Evolutionary conservation across 2,329 filamentous ascomycete genomes (phyloP), one percentile per base, ranked within the genome.

Genomic region (Fusarium citri): DNA sequence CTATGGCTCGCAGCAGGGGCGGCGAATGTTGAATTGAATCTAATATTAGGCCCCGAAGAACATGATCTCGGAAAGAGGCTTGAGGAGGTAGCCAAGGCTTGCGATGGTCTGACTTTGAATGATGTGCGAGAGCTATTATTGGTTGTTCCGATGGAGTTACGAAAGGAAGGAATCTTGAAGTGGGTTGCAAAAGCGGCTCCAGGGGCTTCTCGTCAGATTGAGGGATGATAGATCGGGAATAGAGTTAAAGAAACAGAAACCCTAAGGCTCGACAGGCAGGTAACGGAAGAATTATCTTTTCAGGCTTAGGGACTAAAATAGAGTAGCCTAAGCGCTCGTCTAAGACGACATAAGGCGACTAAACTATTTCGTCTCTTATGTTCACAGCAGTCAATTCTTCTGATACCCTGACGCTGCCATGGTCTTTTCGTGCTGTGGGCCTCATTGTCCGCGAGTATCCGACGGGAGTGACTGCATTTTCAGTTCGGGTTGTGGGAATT

Each of bases 1-100:
- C 53, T 80, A 14, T 81, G 77, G 78, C 69, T 78, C 4, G 78
- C 79, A 8, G 76, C 78, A 0, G 77, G 76, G 1, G 42, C 66
- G 15, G 70, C 75, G 2, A 53, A 64, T 34, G 62, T 76, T 10
- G 49, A 57, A 18, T 31, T 80, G 26, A 26, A 66, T 18, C 4
- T 75, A 25, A 49, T 73, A 18, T 49, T 74, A 16, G 62, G 67
- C 1, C 54, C 68, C 2, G 69, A 61, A 26, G 55, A 75, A 18
- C 68, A 75, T n/a, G 56, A 59, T 1, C 54, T 75, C 3, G 72
- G 73, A 23, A 48, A 25, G 16, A 30, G 8, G 5, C 28, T 74
- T 11, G 62, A 73, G 23, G 55, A 14, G 30, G 12, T 55, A 31
- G 37, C 43, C 40, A 41, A 34, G 12, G 43, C n/a, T 15, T 66